Percentiles rank a stretch among this genome's conserved stretches.
These are phyloP conservation scores for Sclerotinia sclerotiorum DNA, from an alignment of 2,329 filamentous ascomycete genomes.

Conservation along the genomic window DNA sequence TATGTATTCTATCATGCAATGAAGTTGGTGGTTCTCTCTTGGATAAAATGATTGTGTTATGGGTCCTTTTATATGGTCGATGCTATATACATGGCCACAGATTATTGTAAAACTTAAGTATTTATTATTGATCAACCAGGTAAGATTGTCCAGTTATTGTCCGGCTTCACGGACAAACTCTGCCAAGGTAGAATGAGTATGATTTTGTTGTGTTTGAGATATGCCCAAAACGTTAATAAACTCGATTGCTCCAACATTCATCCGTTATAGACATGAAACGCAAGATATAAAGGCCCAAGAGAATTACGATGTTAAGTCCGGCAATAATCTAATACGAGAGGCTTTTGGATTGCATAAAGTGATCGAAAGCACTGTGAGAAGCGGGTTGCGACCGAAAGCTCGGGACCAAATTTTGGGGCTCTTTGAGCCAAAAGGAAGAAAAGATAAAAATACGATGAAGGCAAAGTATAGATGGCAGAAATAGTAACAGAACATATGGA, in stretches of 20 bases:
- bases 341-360: background rate
- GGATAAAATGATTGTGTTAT: background rate
- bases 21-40: background rate
- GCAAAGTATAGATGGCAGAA: conserved; percentile 9
- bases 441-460: conserved; percentile 50
- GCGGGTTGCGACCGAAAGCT: conserved; percentile 5
- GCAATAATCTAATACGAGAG: background rate
- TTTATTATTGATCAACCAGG: conserved; percentile 12
- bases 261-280: conserved; percentile 14
- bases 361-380: background rate
- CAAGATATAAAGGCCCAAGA: conserved; percentile 12
- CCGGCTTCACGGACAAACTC: conserved; percentile 54
- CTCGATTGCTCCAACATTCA: conserved; percentile 3
- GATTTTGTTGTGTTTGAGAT: background rate
- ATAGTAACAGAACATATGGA: conserved; percentile 63
- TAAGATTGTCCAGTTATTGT: conserved; percentile 21
- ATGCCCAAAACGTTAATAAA: background rate
- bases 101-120: background rate
- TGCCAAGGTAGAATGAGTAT: conserved; percentile 44
- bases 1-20: conserved; percentile 6
- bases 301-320: background rate
- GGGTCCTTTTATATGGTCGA: conserved; percentile 10
- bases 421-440: background rate
- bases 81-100: conserved; percentile 7
- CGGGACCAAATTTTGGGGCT: background rate